Base-by-base conservation (phyloP, 768 basidiomycete genomes). In the Kwoniella pini region DNA sequence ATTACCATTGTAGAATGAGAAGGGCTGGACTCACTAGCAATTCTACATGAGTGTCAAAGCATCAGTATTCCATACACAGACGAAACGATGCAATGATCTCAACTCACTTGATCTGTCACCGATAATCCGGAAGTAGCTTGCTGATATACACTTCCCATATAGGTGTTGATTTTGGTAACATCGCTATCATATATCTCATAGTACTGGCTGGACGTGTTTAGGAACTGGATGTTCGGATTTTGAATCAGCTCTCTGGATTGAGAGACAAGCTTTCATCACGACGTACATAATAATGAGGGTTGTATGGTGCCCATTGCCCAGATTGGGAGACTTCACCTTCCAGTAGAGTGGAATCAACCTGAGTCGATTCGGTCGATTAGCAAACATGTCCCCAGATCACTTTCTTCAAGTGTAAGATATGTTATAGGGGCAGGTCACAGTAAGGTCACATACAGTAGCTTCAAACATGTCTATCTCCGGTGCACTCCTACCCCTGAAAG, bases 391-490 rank as follows among this genome's bases (percentile, higher is more conserved):
- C n/a, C n/a, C n/a, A n/a, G n/a, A n/a, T n/a, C n/a, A n/a, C n/a
- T n/a, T n/a, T n/a, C n/a, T n/a, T n/a, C n/a, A n/a, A n/a, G n/a
- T n/a, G n/a, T n/a, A n/a, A n/a, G n/a, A n/a, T n/a, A n/a, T n/a
- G n/a, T n/a, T n/a, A n/a, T n/a, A n/a, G n/a, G n/a, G n/a, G n/a
- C n/a, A n/a, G n/a, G n/a, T n/a, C 17, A 27, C 22, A 3, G 4
- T 4, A 24, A 27, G 27, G 28, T 4, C 0, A 72, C 60, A 43
- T 55, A 77, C 87, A 79, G 87, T 86, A 6, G 91, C 88, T 80
- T 94, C 92, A 72, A 94, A 86, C 27, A 92, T 81, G 81, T 95
- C 92, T 40, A 95, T 92, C 78, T 95, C 92, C 1, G 91, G 91
- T 3, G 91, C 89, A 27, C 87, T 76, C 49, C 92, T 85, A 11